Percentiles rank a stretch among this genome's conserved stretches.
Conservation (phyloP, 179 eudicot species). For the Gypsophila paniculata region DNA sequence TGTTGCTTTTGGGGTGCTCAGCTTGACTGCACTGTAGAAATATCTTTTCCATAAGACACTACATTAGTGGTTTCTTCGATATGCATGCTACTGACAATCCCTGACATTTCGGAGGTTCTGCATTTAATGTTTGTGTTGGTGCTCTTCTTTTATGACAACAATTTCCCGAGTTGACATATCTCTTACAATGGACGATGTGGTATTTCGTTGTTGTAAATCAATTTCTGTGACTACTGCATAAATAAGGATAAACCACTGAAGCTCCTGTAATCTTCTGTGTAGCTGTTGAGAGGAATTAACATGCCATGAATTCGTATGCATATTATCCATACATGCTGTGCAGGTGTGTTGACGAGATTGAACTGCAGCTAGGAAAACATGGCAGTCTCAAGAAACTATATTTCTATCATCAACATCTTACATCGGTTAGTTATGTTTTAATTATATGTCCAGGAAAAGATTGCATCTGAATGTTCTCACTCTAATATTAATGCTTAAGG, state of each 20-base stretch:
- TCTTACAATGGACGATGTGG: constrained; percentile 3
- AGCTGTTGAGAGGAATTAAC: not conserved
- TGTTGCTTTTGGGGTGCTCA: not conserved
- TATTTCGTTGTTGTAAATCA: not conserved
- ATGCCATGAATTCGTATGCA: constrained; percentile 18
- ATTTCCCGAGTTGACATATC: not conserved
- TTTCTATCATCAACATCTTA: constrained; percentile 97
- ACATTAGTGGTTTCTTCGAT: not conserved
- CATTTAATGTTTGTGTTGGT: not conserved
- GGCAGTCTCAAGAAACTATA: constrained; percentile 94
- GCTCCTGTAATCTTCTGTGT: not conserved
- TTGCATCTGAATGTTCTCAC: constrained; percentile 12
- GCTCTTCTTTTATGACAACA: not conserved
- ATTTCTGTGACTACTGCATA: no score
- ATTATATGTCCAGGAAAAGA: constrained; percentile 1
- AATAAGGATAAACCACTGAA: no score
- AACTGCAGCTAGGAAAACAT: constrained; percentile 79
- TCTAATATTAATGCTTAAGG: constrained; percentile 10
- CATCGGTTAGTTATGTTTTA: constrained; percentile 56
- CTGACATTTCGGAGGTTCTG: not conserved
- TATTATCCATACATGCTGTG: constrained; percentile 23
- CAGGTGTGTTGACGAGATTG: constrained; percentile 98
- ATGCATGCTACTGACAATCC: not conserved
- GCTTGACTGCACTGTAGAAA: not conserved
- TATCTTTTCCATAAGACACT: not conserved